These are phyloP conservation scores for Teunomyces barrocoloradensis DNA, from an alignment of 805 yeast genomes.

Conservation along the genomic window DNA sequence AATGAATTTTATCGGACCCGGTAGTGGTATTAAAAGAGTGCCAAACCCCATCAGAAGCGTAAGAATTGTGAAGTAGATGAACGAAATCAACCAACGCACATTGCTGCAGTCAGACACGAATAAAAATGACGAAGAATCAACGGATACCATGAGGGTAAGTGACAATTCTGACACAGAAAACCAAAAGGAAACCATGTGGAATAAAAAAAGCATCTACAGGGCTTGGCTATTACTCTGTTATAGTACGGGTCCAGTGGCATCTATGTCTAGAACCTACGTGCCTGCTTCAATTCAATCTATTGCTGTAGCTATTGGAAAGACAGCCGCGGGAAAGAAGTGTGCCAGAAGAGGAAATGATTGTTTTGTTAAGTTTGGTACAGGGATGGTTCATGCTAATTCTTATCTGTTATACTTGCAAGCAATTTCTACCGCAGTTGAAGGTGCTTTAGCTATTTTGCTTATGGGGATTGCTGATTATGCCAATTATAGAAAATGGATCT, in stretches of 20 bases:
- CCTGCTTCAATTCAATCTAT: conserved; percentile 41
- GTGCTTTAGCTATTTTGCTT: conserved; percentile 29
- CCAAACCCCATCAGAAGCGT: no score
- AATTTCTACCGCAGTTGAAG: conserved; percentile 37
- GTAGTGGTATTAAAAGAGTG: no score
- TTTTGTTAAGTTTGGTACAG: conserved; percentile 32
- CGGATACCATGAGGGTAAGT: background rate
- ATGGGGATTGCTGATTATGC: conserved; percentile 44
- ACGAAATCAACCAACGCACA: background rate
- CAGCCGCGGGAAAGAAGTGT: conserved; percentile 23
- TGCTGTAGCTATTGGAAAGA: conserved; percentile 29
- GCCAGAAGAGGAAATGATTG: conserved; percentile 33
- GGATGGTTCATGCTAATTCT: conserved; percentile 31
- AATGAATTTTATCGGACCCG: no score
- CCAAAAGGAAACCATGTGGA: conserved; percentile 14
- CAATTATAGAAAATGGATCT: conserved; percentile 31
- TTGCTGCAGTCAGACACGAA: background rate
- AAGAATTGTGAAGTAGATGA: background rate
- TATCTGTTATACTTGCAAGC: conserved; percentile 39
- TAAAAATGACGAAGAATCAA: background rate
- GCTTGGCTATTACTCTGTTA: conserved; percentile 40
- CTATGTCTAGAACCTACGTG: conserved; percentile 40
- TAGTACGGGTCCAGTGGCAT: conserved; percentile 42
- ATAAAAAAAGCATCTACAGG: conserved; percentile 17
- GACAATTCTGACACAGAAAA: conserved; percentile 3